Evolutionary conservation across 345 rosid species (phyloP), one percentile per base, ranked within the genome.

Genomic region (Lumnitzera racemosa): DNA sequence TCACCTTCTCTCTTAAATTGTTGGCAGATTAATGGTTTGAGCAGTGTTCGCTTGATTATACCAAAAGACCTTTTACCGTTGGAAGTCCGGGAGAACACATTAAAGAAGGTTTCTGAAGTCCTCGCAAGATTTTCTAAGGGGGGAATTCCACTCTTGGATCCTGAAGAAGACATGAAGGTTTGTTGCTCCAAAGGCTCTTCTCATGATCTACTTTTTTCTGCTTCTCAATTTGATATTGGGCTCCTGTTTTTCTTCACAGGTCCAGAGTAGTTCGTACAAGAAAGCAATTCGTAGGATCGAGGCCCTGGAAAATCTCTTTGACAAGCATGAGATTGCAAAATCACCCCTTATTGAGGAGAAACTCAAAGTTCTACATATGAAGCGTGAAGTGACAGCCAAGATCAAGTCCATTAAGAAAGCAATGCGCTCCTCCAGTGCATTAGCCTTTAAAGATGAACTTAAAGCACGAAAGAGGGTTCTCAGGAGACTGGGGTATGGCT

Each of bases 361-460:
- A 78, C 83, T 90, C 57, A 83, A 82, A 74, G 86, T 90, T 53
- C 74, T 90, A 51, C 84, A 83, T 75, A 78, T 61, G 69, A 94
- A 90, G 77, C 82, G 85, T 78, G 96, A 86, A 69, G 66, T 94
- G 70, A 79, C 72, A 0, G 76, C 96, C 57, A 90, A 82, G 78
- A 84, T 94, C 66, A 94, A 83, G 73, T 80, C 87, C 57, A 80
- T 88, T 65, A 94, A 77, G 81, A 94, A 78, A 71, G 66, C 77
- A 27, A 80, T 83, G 78, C 85, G 90, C 53, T 82, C 85, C 64
- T 88, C 96, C 65, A 74, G 91, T 36, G 70, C 80, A 17, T 78
- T 94, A 80, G 99, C 95, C 23, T 94, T 94, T 71, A 94, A 94
- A 76, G 99, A 90, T 69, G 99, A 94, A 70, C 97, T 94, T 23